phyloP scores from a whole-genome alignment of 768 basidiomycete genomes.

The Amanita inopinata region DNA sequence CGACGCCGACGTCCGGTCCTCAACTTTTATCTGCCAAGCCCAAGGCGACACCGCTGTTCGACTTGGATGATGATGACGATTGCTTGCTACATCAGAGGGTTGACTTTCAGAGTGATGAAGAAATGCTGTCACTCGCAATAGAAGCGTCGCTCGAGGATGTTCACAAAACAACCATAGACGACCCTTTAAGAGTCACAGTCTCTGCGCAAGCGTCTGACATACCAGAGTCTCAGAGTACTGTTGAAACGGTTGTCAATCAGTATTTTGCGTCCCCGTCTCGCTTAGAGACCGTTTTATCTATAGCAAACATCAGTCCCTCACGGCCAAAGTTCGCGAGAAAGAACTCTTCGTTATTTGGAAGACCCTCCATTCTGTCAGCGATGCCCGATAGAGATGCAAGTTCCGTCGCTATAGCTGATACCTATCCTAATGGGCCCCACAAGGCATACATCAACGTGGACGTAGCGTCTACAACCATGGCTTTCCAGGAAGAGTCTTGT shows the following conservation, averaged over 20 bases:
- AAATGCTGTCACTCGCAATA: conserved; percentile 48
- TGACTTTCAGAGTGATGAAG: conserved; percentile 39
- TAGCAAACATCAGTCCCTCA: conserved; percentile 10
- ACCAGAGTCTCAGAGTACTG: conserved; percentile 5
- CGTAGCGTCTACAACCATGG: too few relatives aligned
- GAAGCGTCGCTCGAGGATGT: conserved; percentile 46
- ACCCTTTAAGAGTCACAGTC: conserved; percentile 8
- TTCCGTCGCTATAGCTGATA: background rate
- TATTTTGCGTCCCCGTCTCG: conserved; percentile 13
- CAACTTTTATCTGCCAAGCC: conserved; percentile 22
- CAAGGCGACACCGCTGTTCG: conserved; percentile 41
- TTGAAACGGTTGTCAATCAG: conserved; percentile 13
- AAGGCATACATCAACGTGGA: too few relatives aligned
- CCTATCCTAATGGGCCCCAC: background rate
- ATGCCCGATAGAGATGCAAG: background rate
- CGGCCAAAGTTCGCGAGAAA: background rate
- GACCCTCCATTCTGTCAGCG: background rate
- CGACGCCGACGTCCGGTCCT: conserved; percentile 20
- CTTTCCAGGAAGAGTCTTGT: background rate
- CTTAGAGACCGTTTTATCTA: conserved; percentile 11
- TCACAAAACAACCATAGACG: background rate
- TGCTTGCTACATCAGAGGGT: conserved; percentile 10
- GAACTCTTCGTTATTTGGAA: conserved; percentile 10
- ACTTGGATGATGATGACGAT: conserved; percentile 40
- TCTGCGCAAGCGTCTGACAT: background rate